Percentiles rank a stretch among this genome's conserved stretches.
phyloP scores from a whole-genome alignment of 2,329 filamentous ascomycete genomes.

The Venturia nashicola region DNA sequence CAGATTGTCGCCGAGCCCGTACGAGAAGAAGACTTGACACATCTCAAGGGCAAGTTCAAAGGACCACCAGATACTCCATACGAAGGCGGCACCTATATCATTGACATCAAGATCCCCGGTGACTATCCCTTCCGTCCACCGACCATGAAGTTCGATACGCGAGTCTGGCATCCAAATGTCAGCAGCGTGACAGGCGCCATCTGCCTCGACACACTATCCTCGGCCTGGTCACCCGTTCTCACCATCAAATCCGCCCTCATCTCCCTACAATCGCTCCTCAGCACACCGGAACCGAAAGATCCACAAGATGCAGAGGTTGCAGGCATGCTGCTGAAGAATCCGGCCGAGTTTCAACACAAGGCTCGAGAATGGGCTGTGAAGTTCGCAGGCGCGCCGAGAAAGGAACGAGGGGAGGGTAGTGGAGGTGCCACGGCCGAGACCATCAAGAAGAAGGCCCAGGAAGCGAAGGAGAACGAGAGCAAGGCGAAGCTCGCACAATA shows the following conservation, averaged over 20 bases:
- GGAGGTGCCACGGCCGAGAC: constrained; percentile 40
- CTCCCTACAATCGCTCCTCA: constrained; percentile 84
- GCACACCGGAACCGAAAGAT: constrained; percentile 87
- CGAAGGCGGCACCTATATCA: constrained; percentile 66
- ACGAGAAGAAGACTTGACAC: constrained; percentile 58
- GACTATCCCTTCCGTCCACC: constrained; percentile 93
- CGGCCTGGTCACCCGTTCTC: constrained; percentile 88
- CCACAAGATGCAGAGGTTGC: constrained; percentile 95
- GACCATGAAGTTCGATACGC: constrained; percentile 80
- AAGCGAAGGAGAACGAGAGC: constrained; percentile 44
- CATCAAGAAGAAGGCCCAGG: constrained; percentile 40
- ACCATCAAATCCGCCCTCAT: constrained; percentile 94
- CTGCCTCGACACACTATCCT: constrained; percentile 82
- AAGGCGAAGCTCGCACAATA: constrained; percentile 51
- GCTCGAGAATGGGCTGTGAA: constrained; percentile 85
- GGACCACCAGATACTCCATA: constrained; percentile 92
- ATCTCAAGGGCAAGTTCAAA: constrained; percentile 70
- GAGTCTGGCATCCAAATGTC: constrained; percentile 95
- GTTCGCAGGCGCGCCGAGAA: constrained; percentile 63
- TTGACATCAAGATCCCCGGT: constrained; percentile 78
- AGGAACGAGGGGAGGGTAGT: constrained; percentile 40
- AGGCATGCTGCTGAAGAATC: constrained; percentile 70
- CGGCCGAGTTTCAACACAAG: constrained; percentile 64
- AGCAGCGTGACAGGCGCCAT: constrained; percentile 92
- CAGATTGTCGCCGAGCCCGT: constrained; percentile 59